A percentile compares a stretch with the other conserved stretches of the same genome.
phyloP scores from a whole-genome alignment of 2,329 filamentous ascomycete genomes.

The Seiridium unicorne region DNA sequence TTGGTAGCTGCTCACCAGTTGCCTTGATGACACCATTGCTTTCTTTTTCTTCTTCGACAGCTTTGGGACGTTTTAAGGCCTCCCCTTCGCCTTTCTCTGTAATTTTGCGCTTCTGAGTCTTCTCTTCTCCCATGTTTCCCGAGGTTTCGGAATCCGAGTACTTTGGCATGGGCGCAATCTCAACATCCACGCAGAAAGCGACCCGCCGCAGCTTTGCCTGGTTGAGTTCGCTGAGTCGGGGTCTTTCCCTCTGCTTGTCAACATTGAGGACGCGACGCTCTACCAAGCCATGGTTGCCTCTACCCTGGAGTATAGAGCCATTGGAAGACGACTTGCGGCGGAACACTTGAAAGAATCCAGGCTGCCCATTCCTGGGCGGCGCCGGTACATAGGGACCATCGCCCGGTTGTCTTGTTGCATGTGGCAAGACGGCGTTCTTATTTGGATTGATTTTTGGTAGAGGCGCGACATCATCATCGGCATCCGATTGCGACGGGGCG shows the following conservation, averaged over 20 bases:
- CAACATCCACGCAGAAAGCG: conserved; percentile 94
- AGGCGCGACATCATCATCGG: conserved; percentile 36
- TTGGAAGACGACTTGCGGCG: conserved; percentile 75
- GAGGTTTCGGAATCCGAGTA: conserved; percentile 63
- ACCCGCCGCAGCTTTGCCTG: conserved; percentile 81
- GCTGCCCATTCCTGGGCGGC: conserved; percentile 65
- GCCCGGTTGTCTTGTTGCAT: conserved; percentile 53
- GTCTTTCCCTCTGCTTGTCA: conserved; percentile 75
- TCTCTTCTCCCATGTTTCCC: conserved; percentile 48
- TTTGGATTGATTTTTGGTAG: conserved; percentile 48
- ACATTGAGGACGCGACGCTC: conserved; percentile 83
- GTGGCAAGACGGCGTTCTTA: conserved; percentile 60
- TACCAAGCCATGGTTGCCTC: conserved; percentile 67
- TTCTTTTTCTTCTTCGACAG: conserved; percentile 58
- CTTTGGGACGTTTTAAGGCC: conserved; percentile 66
- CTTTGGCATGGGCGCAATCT: conserved; percentile 85
- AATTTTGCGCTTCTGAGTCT: conserved; percentile 61
- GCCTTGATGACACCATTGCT: conserved; percentile 40
- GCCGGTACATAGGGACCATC: conserved; percentile 71
- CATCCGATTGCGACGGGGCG: conserved; percentile 26
- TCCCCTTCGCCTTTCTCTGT: conserved; percentile 72
- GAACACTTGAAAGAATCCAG: conserved; percentile 78
- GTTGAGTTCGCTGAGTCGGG: conserved; percentile 75
- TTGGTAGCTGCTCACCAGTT: conserved; percentile 36
- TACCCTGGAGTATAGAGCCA: conserved; percentile 45